Evolutionary conservation across 2,329 filamentous ascomycete genomes (phyloP).

Genomic region (Byssochlamys sp.): DNA sequence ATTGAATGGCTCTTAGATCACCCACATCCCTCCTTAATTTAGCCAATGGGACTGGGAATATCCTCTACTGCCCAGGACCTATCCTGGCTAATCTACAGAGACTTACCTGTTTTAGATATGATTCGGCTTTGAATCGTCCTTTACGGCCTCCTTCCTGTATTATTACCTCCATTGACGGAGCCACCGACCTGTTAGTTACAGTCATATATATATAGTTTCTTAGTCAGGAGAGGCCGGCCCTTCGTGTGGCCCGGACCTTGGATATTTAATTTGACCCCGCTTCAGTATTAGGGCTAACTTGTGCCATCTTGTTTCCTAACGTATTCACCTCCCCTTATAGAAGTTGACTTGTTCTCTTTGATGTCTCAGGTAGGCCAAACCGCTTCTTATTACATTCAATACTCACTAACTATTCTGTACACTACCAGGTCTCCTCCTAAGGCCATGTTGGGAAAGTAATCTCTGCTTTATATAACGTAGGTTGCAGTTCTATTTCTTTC

Average conservation of each 20-base stretch:
- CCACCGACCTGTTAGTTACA: not conserved
- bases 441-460: too few relatives aligned
- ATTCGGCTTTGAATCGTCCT: not conserved
- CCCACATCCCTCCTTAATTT: not conserved
- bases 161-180: not conserved
- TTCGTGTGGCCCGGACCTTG: not conserved
- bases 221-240: not conserved
- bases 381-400: too few relatives aligned
- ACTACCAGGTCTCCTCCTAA: too few relatives aligned
- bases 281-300: not conserved
- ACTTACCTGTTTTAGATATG: not conserved
- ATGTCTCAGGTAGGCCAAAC: too few relatives aligned
- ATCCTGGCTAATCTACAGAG: not conserved
- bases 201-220: too few relatives aligned
- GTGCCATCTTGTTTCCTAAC: not conserved
- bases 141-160: not conserved
- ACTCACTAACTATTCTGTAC: too few relatives aligned
- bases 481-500: too few relatives aligned
- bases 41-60: not conserved
- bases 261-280: not conserved
- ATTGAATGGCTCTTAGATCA: not conserved
- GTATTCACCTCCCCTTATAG: too few relatives aligned
- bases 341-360: too few relatives aligned
- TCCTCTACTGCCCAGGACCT: not conserved
- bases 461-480: too few relatives aligned